Percentiles rank a stretch among this genome's conserved stretches.
These are phyloP conservation scores for Boletus pseudo-olivaceus DNA, from an alignment of 768 basidiomycete species.

Conservation along the genomic window DNA sequence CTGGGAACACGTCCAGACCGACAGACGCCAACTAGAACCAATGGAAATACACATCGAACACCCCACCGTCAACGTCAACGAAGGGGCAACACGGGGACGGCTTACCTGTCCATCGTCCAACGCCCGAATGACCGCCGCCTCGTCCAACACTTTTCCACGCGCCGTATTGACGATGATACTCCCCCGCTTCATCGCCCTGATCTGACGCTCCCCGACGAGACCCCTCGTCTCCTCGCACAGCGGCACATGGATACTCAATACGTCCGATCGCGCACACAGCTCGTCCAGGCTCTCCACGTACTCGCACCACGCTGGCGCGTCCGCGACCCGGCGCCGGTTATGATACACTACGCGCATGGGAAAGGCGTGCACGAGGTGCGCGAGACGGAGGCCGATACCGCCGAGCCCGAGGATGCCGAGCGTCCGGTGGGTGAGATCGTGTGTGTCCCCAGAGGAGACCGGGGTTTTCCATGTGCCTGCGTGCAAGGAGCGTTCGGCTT, in stretches of 20 bases:
- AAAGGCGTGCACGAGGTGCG: conserved; percentile 71
- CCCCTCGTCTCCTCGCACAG: conserved; percentile 70
- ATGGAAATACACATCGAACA: too few species aligned
- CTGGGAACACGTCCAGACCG: conserved; percentile 82
- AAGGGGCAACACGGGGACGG: too few species aligned
- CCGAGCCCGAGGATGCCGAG: conserved; percentile 74
- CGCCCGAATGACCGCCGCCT: conserved; percentile 80
- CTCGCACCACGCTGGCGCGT: conserved; percentile 69
- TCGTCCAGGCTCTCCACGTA: conserved; percentile 66
- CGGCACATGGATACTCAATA: conserved; percentile 84
- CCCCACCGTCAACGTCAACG: too few species aligned
- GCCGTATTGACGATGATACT: conserved; percentile 84
- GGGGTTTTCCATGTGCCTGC: conserved; percentile 58
- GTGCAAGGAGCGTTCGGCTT: conserved; percentile 52
- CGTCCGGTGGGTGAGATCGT: conserved; percentile 66
- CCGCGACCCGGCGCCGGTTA: conserved; percentile 51
- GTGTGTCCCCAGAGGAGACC: conserved; percentile 44
- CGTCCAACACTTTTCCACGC: conserved; percentile 87
- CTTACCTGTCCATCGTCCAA: conserved; percentile 88
- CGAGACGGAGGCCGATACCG: conserved; percentile 70
- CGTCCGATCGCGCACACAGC: conserved; percentile 71
- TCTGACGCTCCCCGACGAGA: conserved; percentile 70
- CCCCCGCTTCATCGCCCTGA: conserved; percentile 73
- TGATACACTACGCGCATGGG: conserved; percentile 90
- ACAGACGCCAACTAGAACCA: too few species aligned